phyloP scores from a whole-genome alignment of 2,329 filamentous ascomycete genomes.

The Diaporthe sp. region DNA sequence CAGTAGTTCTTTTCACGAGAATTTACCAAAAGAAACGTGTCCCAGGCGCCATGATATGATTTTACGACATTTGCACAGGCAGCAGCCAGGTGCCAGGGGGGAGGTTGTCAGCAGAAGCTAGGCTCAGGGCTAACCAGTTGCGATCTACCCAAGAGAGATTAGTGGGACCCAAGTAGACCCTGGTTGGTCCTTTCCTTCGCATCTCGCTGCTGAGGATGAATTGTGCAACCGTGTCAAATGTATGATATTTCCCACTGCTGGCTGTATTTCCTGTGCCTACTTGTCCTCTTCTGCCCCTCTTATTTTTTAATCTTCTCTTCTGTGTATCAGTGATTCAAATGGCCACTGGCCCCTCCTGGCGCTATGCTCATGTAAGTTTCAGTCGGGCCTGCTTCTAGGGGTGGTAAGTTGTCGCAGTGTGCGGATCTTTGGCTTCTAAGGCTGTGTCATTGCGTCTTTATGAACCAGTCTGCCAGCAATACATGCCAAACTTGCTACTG shows the following conservation, averaged over 20 bases:
- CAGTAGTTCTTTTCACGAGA: too few relatives aligned
- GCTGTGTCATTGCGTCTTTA: too few relatives aligned
- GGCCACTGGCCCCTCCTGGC: too few relatives aligned
- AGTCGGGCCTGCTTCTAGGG: too few relatives aligned
- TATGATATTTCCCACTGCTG: neutral
- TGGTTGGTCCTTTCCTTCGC: neutral
- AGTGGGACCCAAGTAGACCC: neutral
- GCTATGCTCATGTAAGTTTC: too few relatives aligned
- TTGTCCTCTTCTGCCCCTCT: neutral
- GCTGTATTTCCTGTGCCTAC: neutral
- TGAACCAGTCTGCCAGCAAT: too few relatives aligned
- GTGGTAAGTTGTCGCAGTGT: too few relatives aligned
- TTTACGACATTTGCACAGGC: neutral
- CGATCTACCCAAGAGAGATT: neutral
- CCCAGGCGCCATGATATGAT: neutral
- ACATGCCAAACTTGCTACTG: too few relatives aligned
- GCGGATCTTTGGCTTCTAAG: too few relatives aligned
- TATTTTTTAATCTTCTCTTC: neutral
- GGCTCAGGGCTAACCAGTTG: neutral
- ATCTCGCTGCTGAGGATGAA: neutral
- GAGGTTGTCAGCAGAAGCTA: neutral
- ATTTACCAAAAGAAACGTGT: neutral
- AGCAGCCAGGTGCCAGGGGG: neutral
- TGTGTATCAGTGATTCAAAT: too few relatives aligned
- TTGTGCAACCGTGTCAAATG: neutral